These are phyloP conservation scores for Dioscorea zingiberensis DNA, from an alignment of 106 monocot genomes.

Conservation along the genomic window DNA sequence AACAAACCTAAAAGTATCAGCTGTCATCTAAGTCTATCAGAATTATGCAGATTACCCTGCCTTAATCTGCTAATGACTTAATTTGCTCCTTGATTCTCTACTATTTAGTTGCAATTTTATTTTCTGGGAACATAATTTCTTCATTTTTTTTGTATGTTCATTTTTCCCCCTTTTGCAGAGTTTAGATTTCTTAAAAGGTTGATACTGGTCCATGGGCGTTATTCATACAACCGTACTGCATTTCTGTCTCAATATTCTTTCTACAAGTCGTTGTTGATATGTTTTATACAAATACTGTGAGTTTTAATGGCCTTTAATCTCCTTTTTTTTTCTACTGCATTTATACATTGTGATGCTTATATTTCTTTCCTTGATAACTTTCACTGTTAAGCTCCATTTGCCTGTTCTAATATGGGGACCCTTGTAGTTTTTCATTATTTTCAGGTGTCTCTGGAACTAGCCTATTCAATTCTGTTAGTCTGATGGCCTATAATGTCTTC, in stretches of 20 bases:
- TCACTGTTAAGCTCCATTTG: too few species aligned
- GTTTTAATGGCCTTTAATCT: constrained; percentile 9
- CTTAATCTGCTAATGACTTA: too few species aligned
- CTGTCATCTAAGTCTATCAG: too few species aligned
- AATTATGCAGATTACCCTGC: too few species aligned
- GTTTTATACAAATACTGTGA: constrained; percentile 97
- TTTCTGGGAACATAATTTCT: too few species aligned
- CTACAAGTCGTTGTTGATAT: constrained; percentile 91
- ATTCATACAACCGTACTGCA: constrained; percentile 98
- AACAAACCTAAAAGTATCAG: too few species aligned
- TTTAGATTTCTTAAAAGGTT: constrained; percentile 94
- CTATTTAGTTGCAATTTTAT: too few species aligned
- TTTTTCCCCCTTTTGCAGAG: constrained; percentile 34
- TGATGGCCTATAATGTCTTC: constrained; percentile 98
- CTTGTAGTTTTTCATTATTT: constrained; percentile 78
- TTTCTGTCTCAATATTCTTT: constrained; percentile 96
- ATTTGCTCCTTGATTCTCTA: too few species aligned
- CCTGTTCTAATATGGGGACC: not conserved
- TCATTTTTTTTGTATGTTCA: too few species aligned
- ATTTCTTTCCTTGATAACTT: not conserved
- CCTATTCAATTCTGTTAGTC: constrained; percentile 85
- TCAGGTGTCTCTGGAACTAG: constrained; percentile 98
- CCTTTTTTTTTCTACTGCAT: constrained; percentile 5
- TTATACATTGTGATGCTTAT: not conserved
- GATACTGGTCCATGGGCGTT: constrained; percentile 97